These are phyloP conservation scores for Hymenoscyphus fructigenus DNA, from an alignment of 2,329 filamentous ascomycete genomes.

Conservation along the genomic window DNA sequence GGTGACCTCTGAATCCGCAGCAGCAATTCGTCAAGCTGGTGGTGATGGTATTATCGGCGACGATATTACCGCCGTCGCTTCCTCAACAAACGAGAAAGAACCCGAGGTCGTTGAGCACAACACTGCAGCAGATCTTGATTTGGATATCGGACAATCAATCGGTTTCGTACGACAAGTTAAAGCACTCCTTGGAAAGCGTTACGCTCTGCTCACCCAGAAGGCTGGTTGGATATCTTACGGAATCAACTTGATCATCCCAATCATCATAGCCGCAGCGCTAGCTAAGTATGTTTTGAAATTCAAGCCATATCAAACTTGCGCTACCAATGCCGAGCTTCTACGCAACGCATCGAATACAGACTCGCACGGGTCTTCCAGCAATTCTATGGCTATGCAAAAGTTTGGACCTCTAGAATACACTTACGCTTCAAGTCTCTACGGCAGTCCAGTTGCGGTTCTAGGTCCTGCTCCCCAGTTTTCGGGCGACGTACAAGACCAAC, in stretches of 20 bases:
- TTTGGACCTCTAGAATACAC: neutral
- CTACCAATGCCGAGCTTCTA: conserved; percentile 18
- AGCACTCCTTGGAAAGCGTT: conserved; percentile 60
- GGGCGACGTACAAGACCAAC: conserved; percentile 21
- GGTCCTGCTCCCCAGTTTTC: conserved; percentile 27
- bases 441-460: conserved; percentile 16
- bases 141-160: conserved; percentile 54
- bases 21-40: conserved; percentile 32
- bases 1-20: conserved; percentile 60
- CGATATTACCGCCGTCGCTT: conserved; percentile 12
- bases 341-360: conserved; percentile 13
- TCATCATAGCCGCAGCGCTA: conserved; percentile 55
- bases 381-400: conserved; percentile 17
- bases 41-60: conserved; percentile 30
- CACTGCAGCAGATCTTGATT: conserved; percentile 35
- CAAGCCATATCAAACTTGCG: conserved; percentile 26
- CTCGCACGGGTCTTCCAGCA: neutral
- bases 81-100: conserved; percentile 25
- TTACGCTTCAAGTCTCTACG: neutral
- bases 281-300: conserved; percentile 42
- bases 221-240: conserved; percentile 53
- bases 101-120: conserved; percentile 28
- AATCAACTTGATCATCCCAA: conserved; percentile 57
- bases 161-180: conserved; percentile 55
- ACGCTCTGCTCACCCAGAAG: conserved; percentile 58